Evolutionary conservation across 164 flowering plant species (phyloP), one percentile per base, ranked within the genome.

Genomic region (Aristolochia contorta): DNA sequence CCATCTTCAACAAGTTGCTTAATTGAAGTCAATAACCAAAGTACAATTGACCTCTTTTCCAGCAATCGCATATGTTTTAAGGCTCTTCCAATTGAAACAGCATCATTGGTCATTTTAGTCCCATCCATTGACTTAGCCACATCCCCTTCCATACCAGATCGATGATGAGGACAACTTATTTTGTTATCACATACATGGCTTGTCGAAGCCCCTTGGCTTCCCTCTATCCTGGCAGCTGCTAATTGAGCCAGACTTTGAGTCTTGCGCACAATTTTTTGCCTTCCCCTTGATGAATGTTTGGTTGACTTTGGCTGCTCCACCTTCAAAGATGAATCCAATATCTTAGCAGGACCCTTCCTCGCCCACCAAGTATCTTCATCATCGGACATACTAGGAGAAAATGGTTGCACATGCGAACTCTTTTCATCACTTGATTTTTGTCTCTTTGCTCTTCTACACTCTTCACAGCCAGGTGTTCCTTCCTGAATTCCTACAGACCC

Each of bases 181-280:
- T 69, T 91, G 62, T 69, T 86, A 68, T 89, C 96, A 74, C 99
- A 94, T 6, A 86, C 75, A 69, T 94, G 99, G 74, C 99, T 94
- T 0, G 97, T 87, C 18, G 99, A 91, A 54, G 96, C 96, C 60
- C 99, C 97, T 75, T 87, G 99, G 74, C 97, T 94, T 64, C 96
- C 80, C 76, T 94, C 99, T 65, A 91, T 89, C 69, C 99, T 80
- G 45, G 91, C 75, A 65, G 93, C 81, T 55, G 87, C 86, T 71
- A 94, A 66, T 6, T 94, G 99, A 54, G 96, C 84, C 70, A 94
- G 88, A 71, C 94, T 89, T 64, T 84, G 87, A 63, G 91, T 91
- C 71, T 84, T 94, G 20, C 95, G 96, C 19, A 80, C 94, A 52
- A 68, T 57, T 70, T 90, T 93, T 70, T 83, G 97, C 74, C 96